phyloP scores from a whole-genome alignment of 1,139 yeast genomes.

The Candida albicans region DNA sequence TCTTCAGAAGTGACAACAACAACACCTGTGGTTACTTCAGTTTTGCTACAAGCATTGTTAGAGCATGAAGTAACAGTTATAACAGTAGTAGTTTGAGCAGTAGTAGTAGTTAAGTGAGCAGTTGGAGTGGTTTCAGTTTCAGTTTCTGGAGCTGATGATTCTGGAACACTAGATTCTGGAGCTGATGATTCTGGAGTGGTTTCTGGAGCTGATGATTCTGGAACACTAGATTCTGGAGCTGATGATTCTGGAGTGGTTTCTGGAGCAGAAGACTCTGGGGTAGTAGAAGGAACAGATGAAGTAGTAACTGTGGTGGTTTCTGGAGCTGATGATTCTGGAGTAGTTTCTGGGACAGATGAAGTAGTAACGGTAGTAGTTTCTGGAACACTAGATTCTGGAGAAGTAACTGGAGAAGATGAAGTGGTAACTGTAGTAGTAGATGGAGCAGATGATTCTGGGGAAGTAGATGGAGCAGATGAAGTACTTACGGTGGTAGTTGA shows the following conservation, averaged over 20 bases:
- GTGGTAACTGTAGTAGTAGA: background rate
- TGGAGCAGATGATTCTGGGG: background rate
- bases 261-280: constrained; percentile 1
- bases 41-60: constrained; percentile 25
- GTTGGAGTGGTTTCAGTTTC: constrained; percentile 2
- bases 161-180: constrained; percentile 1
- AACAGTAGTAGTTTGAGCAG: constrained; percentile 18
- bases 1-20: constrained; percentile 28
- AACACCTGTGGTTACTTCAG: constrained; percentile 35
- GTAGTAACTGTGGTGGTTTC: background rate
- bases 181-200: background rate
- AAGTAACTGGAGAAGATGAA: background rate
- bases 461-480: background rate
- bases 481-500: constrained; percentile 1
- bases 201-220: background rate
- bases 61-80: constrained; percentile 22
- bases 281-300: constrained; percentile 1
- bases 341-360: background rate
- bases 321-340: constrained; percentile 1
- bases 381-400: constrained; percentile 1
- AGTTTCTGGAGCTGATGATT: constrained; percentile 1
- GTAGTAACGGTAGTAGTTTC: constrained; percentile 1
- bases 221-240: background rate
- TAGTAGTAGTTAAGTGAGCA: too few species aligned
- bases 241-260: constrained; percentile 2